These are phyloP conservation scores for Forsythia suspensa DNA, from an alignment of 257 asterid species.

Conservation along the genomic window DNA sequence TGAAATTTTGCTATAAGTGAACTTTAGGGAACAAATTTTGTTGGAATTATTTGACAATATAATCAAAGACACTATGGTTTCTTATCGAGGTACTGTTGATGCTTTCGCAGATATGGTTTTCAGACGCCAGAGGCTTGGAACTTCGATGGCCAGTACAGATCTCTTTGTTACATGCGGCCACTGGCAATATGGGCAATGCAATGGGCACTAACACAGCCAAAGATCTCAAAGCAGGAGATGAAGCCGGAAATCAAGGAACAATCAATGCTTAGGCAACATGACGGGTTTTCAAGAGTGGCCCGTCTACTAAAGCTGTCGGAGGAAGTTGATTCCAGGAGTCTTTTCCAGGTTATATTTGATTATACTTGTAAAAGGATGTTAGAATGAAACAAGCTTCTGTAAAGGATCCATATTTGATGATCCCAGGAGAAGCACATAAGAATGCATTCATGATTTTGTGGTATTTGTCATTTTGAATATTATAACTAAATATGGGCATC, in stretches of 20 bases:
- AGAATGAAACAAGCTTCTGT: constrained; percentile 27
- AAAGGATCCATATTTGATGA: neutral
- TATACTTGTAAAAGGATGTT: constrained; percentile 75
- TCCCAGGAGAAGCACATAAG: neutral
- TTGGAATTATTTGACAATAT: neutral
- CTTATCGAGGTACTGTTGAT: neutral
- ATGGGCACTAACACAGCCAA: constrained; percentile 74
- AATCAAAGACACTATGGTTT: neutral
- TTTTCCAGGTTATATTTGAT: constrained; percentile 72
- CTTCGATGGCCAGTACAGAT: constrained; percentile 69
- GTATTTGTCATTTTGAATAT: neutral
- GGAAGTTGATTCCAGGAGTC: constrained; percentile 64
- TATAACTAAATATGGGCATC: neutral
- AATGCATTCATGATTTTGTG: neutral
- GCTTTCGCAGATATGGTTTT: constrained; percentile 63
- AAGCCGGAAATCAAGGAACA: constrained; percentile 54
- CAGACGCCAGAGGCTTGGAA: constrained; percentile 94
- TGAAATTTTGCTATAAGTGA: neutral
- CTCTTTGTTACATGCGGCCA: constrained; percentile 90
- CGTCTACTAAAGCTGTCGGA: constrained; percentile 65
- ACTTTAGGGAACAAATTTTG: neutral
- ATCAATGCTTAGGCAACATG: constrained; percentile 61
- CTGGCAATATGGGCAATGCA: constrained; percentile 98
- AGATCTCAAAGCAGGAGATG: constrained; percentile 36
- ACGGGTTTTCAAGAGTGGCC: constrained; percentile 76